Conservation (phyloP, 495 filamentous ascomycete genomes). For the Xylaria acuta region DNA sequence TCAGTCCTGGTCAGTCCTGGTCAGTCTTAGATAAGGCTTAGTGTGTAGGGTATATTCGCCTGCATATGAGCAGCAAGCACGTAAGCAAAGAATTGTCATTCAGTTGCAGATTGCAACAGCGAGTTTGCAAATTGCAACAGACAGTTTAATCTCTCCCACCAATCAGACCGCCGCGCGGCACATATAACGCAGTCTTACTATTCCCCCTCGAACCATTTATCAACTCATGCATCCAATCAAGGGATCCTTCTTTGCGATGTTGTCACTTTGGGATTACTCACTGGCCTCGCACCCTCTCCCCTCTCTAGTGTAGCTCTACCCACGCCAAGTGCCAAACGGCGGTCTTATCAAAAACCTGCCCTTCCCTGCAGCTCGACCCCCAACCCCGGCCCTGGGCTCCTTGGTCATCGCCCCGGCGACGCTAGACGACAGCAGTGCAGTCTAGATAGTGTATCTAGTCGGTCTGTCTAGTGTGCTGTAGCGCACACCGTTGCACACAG, state of each 20-base stretch:
- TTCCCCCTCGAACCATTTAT: conserved; percentile 12
- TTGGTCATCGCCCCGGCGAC: background rate
- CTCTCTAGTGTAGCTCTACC: background rate
- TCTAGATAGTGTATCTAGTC: too few relatives aligned
- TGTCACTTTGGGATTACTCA: background rate
- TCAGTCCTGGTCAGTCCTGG: too few relatives aligned
- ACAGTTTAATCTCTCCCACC: conserved; percentile 24
- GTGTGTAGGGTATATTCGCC: conserved; percentile 14
- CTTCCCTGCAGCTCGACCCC: background rate
- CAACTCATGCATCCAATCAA: conserved; percentile 9
- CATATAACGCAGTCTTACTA: conserved; percentile 14
- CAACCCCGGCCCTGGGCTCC: background rate
- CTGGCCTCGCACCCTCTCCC: background rate
- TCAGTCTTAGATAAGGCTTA: conserved; percentile 26
- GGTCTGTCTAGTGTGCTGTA: background rate
- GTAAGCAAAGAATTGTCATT: conserved; percentile 25
- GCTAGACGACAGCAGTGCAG: conserved; percentile 5
- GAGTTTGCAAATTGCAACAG: conserved; percentile 14
- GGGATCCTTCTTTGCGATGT: background rate
- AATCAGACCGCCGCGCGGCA: background rate
- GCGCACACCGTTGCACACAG: background rate
- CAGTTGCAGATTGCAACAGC: conserved; percentile 24
- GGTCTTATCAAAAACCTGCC: conserved; percentile 17
- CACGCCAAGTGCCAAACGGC: conserved; percentile 9
- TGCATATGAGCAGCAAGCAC: background rate